Percentiles rank a stretch among this genome's conserved stretches.
Conservation (phyloP, 108 stramenopile genomes). For the Discostella pseudostelligera region DNA sequence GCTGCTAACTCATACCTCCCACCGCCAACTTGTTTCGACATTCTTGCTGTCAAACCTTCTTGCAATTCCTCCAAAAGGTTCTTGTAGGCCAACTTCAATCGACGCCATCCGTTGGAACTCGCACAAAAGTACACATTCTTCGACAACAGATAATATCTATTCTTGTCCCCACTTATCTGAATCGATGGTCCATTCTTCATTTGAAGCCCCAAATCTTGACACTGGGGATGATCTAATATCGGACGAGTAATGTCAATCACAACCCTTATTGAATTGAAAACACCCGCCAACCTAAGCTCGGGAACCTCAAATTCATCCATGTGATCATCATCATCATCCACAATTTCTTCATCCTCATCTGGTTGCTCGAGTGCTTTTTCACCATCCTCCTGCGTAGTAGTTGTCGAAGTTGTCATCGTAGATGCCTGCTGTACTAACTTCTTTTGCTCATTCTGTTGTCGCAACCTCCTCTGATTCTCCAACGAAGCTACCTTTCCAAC, state of each 20-base stretch:
- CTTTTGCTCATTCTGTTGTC: conserved; percentile 27
- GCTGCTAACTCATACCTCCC: conserved; percentile 11
- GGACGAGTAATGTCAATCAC: conserved; percentile 30
- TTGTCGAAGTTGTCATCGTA: too few relatives aligned
- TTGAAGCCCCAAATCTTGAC: conserved; percentile 18
- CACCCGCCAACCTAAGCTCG: conserved; percentile 17
- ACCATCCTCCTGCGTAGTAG: conserved; percentile 9
- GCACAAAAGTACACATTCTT: conserved; percentile 19
- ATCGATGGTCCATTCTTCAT: conserved; percentile 36
- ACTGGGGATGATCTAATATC: conserved; percentile 34
- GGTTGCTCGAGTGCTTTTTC: neutral
- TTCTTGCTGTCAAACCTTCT: conserved; percentile 1
- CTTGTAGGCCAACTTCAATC: neutral
- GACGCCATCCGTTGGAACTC: conserved; percentile 16
- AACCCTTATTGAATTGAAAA: conserved; percentile 43
- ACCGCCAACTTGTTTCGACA: conserved; percentile 14
- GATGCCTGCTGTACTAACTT: conserved; percentile 3
- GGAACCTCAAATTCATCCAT: conserved; percentile 6
- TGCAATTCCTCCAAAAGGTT: conserved; percentile 26
- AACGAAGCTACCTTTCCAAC: conserved; percentile 17
- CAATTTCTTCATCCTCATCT: conserved; percentile 13
- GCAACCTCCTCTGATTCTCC: conserved; percentile 34
- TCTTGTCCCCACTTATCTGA: conserved; percentile 9
- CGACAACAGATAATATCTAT: conserved; percentile 22
- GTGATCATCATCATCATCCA: neutral